These are phyloP conservation scores for Plasmodium knowlesi DNA, from an alignment of 169 alveolate genomes.

Conservation along the genomic window DNA sequence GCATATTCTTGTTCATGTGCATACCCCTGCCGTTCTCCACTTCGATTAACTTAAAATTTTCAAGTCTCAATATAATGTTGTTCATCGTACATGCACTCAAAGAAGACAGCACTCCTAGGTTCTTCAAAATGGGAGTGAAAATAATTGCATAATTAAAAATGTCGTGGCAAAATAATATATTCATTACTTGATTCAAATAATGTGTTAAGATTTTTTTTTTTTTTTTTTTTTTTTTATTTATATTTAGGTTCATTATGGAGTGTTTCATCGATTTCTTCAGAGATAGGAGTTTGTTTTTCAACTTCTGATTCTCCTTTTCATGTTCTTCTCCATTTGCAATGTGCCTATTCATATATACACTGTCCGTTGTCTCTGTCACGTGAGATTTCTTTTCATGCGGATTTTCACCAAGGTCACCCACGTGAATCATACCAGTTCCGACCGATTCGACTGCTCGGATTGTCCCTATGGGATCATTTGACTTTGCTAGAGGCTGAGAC, in stretches of 20 bases:
- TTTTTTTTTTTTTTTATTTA: constrained; percentile 1
- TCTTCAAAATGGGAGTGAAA: constrained; percentile 16
- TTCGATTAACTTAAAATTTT: constrained; percentile 10
- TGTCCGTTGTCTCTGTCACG: not conserved
- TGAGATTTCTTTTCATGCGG: not conserved
- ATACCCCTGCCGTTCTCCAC: not conserved
- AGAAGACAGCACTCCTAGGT: not conserved
- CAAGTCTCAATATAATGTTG: constrained; percentile 8
- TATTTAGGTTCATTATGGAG: not conserved
- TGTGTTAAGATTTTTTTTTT: not conserved
- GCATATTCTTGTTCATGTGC: not conserved
- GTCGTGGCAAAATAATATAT: not conserved
- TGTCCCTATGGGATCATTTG: not conserved
- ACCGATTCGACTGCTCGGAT: not conserved
- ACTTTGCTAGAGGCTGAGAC: not conserved
- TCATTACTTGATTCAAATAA: constrained; percentile 42
- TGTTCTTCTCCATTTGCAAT: not conserved
- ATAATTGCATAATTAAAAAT: constrained; percentile 29
- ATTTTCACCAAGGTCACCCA: not conserved
- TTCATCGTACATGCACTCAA: not conserved
- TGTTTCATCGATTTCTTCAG: not conserved
- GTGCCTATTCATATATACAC: not conserved
- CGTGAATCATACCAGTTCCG: not conserved
- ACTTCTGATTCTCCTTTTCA: not conserved
- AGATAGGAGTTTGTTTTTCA: too few species aligned